phyloP scores from a whole-genome alignment of 305 asterid genomes.

The Fraxinus nigra region DNA sequence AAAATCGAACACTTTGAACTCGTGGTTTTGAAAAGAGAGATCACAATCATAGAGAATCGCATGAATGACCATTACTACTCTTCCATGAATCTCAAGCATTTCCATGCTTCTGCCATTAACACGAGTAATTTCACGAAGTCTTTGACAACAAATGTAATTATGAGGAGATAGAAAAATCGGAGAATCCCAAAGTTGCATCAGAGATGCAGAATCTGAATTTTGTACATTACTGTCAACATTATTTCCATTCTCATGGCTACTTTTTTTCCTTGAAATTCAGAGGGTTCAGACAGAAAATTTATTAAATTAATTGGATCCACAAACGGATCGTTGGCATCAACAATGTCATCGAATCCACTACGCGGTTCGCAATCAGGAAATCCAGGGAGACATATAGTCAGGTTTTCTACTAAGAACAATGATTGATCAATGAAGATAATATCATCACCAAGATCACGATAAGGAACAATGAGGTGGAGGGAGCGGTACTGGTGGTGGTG shows the following conservation, averaged over 20 bases:
- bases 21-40: conserved; percentile 31
- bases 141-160: conserved; percentile 50
- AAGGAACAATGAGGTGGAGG: conserved; percentile 11
- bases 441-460: conserved; percentile 31
- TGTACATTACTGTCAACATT: background rate
- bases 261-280: conserved; percentile 19
- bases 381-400: conserved; percentile 1
- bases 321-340: conserved; percentile 33
- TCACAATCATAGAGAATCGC: conserved; percentile 41
- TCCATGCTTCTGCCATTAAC: conserved; percentile 42
- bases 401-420: conserved; percentile 22
- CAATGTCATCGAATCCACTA: background rate
- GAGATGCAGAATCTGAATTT: conserved; percentile 26
- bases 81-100: conserved; percentile 70
- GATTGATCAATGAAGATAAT: conserved; percentile 4
- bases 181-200: conserved; percentile 25
- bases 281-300: background rate
- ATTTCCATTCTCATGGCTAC: background rate
- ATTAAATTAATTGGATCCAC: conserved; percentile 22
- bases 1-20: conserved; percentile 51
- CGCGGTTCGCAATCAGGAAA: conserved; percentile 4
- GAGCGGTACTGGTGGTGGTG: background rate
- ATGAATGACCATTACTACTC: conserved; percentile 57
- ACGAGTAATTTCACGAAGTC: conserved; percentile 62
- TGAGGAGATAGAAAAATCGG: conserved; percentile 26